Conservation (phyloP, 176 grass and related monocot species). For the Eremochloa ophiuroides region DNA sequence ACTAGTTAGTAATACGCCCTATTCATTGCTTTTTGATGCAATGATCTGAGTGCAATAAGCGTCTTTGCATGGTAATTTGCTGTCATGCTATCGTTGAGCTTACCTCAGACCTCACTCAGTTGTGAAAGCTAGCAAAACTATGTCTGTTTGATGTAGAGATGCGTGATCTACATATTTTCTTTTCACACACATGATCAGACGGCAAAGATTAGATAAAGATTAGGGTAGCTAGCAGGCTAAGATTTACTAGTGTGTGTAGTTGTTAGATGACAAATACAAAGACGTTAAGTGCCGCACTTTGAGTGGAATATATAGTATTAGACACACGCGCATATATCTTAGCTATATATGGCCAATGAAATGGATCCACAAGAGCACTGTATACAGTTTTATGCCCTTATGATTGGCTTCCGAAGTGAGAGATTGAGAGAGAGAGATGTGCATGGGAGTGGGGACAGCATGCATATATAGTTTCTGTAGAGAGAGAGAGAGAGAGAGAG, state of each 20-base stretch:
- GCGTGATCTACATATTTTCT: neutral
- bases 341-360: conserved; percentile 17
- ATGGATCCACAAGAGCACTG: conserved; percentile 1
- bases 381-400: conserved; percentile 37
- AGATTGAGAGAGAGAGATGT: conserved; percentile 2
- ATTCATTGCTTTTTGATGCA: neutral
- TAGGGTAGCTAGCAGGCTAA: conserved; percentile 17
- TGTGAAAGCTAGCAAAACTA: conserved; percentile 26
- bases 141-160: neutral
- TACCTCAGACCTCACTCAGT: conserved; percentile 25
- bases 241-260: conserved; percentile 28
- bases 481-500: neutral
- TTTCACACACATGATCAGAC: neutral
- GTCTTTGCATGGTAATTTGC: neutral
- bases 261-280: conserved; percentile 27
- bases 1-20: neutral
- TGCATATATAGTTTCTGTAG: neutral
- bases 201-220: neutral
- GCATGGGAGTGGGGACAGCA: conserved; percentile 37
- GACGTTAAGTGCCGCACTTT: conserved; percentile 43
- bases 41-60: neutral
- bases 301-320: conserved; percentile 8
- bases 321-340: neutral
- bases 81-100: conserved; percentile 44
- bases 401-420: conserved; percentile 32